phyloP scores from a whole-genome alignment of 257 asterid genomes.

The Solanum clarkiae region DNA sequence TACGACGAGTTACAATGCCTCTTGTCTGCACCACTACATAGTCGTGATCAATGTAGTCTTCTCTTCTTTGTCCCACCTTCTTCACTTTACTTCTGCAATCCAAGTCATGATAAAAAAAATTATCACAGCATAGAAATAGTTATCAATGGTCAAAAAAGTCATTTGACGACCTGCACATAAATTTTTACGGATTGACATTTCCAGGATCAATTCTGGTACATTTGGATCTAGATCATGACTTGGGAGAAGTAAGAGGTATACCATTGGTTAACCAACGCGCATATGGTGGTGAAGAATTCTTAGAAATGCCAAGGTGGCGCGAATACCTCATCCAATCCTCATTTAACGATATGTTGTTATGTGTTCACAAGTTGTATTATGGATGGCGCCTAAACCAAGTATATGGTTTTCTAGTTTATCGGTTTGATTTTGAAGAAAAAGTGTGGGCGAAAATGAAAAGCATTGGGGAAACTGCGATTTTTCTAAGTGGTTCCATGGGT shows the following conservation, averaged over 20 bases:
- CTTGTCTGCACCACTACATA: neutral
- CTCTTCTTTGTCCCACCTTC: neutral
- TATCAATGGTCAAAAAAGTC: no score
- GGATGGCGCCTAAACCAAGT: neutral
- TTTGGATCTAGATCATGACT: neutral
- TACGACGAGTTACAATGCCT: neutral
- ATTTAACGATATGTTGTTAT: neutral
- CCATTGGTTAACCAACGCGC: neutral
- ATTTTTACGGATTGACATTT: neutral
- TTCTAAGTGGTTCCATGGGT: neutral
- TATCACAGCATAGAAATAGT: no score
- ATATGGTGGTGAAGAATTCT: fast-evolving
- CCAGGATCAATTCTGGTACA: neutral
- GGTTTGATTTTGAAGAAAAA: no score
- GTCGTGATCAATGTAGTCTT: neutral
- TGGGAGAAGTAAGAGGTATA: neutral
- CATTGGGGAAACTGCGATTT: neutral
- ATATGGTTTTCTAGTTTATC: neutral
- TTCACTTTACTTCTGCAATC: neutral
- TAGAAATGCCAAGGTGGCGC: neutral
- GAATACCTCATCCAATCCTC: neutral
- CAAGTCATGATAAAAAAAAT: neutral
- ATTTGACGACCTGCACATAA: neutral
- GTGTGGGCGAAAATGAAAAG: neutral
- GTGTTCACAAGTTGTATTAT: neutral